Evolutionary conservation across 495 filamentous ascomycete species (phyloP).

Genomic region (Aspergillus heteromorphus): DNA sequence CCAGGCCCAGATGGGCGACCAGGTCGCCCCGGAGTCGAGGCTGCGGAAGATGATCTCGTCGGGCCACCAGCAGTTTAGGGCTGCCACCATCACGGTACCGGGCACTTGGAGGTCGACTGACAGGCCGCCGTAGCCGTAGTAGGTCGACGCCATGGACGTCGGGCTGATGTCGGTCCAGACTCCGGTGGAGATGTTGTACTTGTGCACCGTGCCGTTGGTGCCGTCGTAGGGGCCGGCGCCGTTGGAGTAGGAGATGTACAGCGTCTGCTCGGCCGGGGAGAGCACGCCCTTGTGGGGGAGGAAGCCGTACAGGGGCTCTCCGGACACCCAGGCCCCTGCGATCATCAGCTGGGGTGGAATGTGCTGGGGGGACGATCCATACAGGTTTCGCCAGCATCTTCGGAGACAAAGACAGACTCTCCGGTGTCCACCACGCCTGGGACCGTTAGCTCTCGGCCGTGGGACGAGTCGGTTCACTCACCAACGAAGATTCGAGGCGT

Average conservation of each 20-base stretch:
- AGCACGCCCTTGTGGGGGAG: constrained; percentile 14
- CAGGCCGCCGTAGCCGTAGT: constrained; percentile 15
- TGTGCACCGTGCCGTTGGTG: constrained; percentile 13
- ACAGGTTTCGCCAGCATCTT: constrained; percentile 14
- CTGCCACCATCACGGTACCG: constrained; percentile 11
- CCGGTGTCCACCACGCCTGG: constrained; percentile 6
- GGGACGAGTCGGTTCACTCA: not conserved
- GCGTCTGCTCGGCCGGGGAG: constrained; percentile 5
- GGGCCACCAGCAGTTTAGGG: constrained; percentile 16
- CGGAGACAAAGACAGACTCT: constrained; percentile 11
- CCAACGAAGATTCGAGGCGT: constrained; percentile 14
- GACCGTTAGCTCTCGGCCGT: not conserved
- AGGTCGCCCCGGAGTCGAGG: constrained; percentile 8
- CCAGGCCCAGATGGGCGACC: constrained; percentile 14
- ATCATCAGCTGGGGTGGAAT: not conserved
- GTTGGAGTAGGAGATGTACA: constrained; percentile 11
- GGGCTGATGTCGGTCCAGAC: constrained; percentile 15
- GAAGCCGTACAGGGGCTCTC: constrained; percentile 12
- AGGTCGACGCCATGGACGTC: constrained; percentile 8
- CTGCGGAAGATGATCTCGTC: constrained; percentile 11
- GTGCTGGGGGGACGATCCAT: not conserved
- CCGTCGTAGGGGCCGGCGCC: constrained; percentile 14
- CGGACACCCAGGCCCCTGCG: constrained; percentile 11
- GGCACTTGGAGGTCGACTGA: constrained; percentile 10
- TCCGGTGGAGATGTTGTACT: constrained; percentile 11